Evolutionary conservation across 2,329 filamentous ascomycete genomes (phyloP).

Genomic region (Uncinocarpus reesii): DNA sequence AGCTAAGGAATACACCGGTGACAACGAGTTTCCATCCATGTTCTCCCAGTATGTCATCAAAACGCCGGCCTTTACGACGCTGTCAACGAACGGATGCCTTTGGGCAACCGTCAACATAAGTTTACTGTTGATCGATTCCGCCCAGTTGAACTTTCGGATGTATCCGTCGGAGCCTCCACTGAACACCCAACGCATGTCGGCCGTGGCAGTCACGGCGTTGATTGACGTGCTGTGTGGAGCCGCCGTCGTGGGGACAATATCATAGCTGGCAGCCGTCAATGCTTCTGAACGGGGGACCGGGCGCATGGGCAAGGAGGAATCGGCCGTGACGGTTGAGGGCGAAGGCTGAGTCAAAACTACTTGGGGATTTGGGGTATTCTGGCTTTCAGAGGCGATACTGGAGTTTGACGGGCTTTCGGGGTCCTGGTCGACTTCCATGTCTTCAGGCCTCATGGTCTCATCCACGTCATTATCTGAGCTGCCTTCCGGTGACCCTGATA

Average conservation of each 20-base stretch:
- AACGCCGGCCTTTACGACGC: conserved; percentile 87
- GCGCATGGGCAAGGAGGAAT: conserved; percentile 33
- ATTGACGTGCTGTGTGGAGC: conserved; percentile 92
- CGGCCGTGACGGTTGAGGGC: conserved; percentile 27
- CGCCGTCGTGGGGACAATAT: conserved; percentile 94
- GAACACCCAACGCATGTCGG: conserved; percentile 90
- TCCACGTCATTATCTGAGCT: conserved; percentile 42
- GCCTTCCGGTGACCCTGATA: conserved; percentile 39
- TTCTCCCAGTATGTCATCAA: conserved; percentile 98
- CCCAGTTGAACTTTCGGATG: conserved; percentile 92
- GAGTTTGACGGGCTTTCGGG: conserved; percentile 31
- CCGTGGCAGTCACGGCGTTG: conserved; percentile 83
- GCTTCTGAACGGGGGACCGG: conserved; percentile 64
- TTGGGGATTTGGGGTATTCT: conserved; percentile 34
- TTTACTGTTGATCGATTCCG: conserved; percentile 89
- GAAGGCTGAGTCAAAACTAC: conserved; percentile 42
- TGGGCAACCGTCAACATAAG: conserved; percentile 89
- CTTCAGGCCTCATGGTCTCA: conserved; percentile 36
- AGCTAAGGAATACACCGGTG: conserved; percentile 87
- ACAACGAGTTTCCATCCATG: conserved; percentile 64
- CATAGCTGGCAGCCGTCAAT: conserved; percentile 71
- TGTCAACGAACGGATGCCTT: conserved; percentile 92
- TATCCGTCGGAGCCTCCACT: conserved; percentile 91
- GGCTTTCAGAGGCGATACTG: conserved; percentile 29
- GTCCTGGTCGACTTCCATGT: conserved; percentile 24